phyloP scores from a whole-genome alignment of 306 rosid genomes.

The Trifolium dubium region DNA sequence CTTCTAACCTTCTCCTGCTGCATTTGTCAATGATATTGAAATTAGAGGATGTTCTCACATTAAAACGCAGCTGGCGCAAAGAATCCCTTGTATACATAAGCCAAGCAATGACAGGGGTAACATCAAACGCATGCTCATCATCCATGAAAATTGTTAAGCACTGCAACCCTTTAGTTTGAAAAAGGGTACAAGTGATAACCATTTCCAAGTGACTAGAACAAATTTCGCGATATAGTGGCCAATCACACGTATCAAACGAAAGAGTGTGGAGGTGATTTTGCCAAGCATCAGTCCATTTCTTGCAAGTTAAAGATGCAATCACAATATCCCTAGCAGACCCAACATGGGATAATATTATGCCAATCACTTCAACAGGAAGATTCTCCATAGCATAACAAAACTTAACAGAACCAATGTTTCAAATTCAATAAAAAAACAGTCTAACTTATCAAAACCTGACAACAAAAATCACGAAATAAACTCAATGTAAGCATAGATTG shows the following conservation, averaged over 20 bases:
- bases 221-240: conserved; percentile 60
- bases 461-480: neutral
- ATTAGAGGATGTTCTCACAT: conserved; percentile 62
- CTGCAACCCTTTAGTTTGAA: conserved; percentile 69
- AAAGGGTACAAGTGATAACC: conserved; percentile 78
- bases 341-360: conserved; percentile 72
- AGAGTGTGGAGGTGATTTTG: conserved; percentile 64
- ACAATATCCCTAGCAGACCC: conserved; percentile 84
- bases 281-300: conserved; percentile 83
- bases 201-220: conserved; percentile 62
- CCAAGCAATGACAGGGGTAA: conserved; percentile 78
- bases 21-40: conserved; percentile 76
- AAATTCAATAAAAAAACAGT: neutral
- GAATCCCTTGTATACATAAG: conserved; percentile 80
- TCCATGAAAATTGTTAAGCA: conserved; percentile 66
- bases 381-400: conserved; percentile 55
- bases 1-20: conserved; percentile 60
- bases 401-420: neutral
- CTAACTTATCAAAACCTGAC: conserved; percentile 17
- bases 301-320: conserved; percentile 78
- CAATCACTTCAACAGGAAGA: conserved; percentile 88
- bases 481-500: neutral
- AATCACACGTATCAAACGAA: conserved; percentile 68
- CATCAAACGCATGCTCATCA: conserved; percentile 63
- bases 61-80: conserved; percentile 54